These are phyloP conservation scores for Ceratocystis variospora DNA, from an alignment of 2,329 filamentous ascomycete genomes.

Conservation along the genomic window DNA sequence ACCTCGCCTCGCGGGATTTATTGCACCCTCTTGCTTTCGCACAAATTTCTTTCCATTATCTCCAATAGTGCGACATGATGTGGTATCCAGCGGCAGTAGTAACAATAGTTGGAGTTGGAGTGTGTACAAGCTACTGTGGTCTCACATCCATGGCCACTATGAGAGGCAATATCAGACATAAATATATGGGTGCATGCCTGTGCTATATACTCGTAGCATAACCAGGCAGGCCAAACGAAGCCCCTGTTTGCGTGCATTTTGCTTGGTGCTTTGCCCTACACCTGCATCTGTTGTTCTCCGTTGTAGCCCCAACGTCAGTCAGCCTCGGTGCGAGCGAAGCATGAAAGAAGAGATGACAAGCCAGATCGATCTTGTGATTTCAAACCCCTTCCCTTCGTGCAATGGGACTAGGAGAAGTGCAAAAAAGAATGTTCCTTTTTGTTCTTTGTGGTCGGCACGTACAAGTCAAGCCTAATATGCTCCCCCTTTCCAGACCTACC, in stretches of 20 bases:
- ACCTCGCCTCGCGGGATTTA: neutral
- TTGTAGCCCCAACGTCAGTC: neutral
- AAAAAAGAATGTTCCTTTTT: neutral
- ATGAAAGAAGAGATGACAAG: constrained; percentile 3
- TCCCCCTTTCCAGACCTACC: too few species aligned
- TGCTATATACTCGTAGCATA: neutral
- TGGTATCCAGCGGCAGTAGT: too few species aligned
- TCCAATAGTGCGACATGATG: neutral
- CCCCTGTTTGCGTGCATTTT: neutral
- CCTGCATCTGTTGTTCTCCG: neutral
- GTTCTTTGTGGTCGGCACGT: neutral
- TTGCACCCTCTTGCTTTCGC: neutral
- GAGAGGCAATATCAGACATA: neutral
- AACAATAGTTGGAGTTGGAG: neutral
- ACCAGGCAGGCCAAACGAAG: neutral
- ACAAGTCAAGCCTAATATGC: neutral
- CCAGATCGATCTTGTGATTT: neutral
- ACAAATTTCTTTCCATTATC: neutral
- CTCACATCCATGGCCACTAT: neutral
- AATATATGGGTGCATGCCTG: neutral
- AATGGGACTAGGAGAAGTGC: neutral
- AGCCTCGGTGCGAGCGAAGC: constrained; percentile 2
- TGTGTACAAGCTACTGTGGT: neutral
- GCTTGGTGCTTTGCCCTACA: constrained; percentile 3
- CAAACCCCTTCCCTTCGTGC: neutral